Conservation (phyloP, 2,329 filamentous ascomycete genomes). For the Fusarium sp. region DNA sequence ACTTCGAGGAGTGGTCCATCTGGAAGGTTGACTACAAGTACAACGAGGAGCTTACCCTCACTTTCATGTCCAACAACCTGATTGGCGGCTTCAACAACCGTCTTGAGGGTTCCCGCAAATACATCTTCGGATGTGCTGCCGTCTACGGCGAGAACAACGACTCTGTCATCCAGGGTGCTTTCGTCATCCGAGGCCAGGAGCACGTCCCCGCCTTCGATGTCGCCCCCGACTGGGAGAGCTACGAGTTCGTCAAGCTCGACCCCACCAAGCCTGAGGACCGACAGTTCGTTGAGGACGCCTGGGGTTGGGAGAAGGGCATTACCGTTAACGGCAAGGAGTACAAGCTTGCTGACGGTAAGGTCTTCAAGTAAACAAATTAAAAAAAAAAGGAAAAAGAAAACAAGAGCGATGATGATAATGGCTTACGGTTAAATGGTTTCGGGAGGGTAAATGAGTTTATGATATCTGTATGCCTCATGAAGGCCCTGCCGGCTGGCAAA, state of each 20-base stretch:
- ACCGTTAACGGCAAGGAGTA: conserved; percentile 88
- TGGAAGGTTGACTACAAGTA: conserved; percentile 99
- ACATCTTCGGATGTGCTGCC: conserved; percentile 90
- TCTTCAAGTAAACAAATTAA: conserved; percentile 86
- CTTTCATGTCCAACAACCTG: conserved; percentile 99
- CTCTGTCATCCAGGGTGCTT: conserved; percentile 92
- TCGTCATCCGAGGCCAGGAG: conserved; percentile 94
- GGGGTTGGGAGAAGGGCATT: conserved; percentile 92
- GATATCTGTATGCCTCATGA: conserved; percentile 47
- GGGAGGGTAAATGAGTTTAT: conserved; percentile 49
- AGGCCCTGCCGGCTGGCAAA: conserved; percentile 41
- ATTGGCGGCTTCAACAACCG: conserved; percentile 98
- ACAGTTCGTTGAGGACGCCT: conserved; percentile 86
- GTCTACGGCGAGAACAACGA: conserved; percentile 92
- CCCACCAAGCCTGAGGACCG: conserved; percentile 85
- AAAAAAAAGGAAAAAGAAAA: conserved; percentile 34
- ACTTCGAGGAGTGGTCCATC: conserved; percentile 94
- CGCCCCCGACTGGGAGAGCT: conserved; percentile 97
- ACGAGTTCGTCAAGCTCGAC: conserved; percentile 97
- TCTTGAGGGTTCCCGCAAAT: conserved; percentile 98
- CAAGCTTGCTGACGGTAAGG: conserved; percentile 91
- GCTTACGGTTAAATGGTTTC: conserved; percentile 51
- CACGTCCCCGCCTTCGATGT: conserved; percentile 90
- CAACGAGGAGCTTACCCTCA: conserved; percentile 95
- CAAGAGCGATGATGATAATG: conserved; percentile 51